A percentile compares a stretch with the other conserved stretches of the same genome.
Evolutionary conservation across 2,329 filamentous ascomycete species (phyloP).

Genomic region (Magnaporthales sp.): DNA sequence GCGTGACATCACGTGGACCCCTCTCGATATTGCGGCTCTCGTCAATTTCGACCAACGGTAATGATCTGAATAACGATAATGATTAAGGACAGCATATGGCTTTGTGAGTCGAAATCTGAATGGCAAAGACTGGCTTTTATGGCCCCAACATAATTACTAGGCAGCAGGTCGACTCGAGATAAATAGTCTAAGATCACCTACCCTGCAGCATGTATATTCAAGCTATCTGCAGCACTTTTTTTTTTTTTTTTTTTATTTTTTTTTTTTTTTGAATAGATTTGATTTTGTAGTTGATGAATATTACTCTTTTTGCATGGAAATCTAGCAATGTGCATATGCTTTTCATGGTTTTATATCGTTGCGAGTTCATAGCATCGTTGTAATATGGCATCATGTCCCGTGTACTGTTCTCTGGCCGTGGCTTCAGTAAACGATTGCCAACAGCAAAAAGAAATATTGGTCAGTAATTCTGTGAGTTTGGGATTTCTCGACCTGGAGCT

Average conservation of each 20-base stretch:
- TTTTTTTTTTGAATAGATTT: no score
- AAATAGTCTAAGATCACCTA: no score
- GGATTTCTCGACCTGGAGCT: background rate
- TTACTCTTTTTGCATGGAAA: no score
- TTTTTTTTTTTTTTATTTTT: no score
- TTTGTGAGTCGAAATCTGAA: no score
- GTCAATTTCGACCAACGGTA: background rate
- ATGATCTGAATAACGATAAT: background rate
- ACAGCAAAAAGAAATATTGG: background rate
- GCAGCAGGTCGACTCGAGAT: no score
- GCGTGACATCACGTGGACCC: background rate
- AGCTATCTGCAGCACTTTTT: no score
- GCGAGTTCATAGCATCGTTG: background rate
- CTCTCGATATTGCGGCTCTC: background rate
- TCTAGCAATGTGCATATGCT: background rate
- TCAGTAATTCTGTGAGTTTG: rapidly evolving
- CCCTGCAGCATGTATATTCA: no score
- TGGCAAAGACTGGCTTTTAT: no score
- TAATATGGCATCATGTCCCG: background rate
- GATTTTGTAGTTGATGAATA: no score
- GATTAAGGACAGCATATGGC: background rate
- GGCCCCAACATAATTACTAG: no score
- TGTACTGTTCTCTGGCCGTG: background rate
- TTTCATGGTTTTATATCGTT: background rate
- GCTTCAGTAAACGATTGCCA: background rate